Base-by-base conservation (phyloP, 164 flowering plant species). In the Vitis rotundifolia region DNA sequence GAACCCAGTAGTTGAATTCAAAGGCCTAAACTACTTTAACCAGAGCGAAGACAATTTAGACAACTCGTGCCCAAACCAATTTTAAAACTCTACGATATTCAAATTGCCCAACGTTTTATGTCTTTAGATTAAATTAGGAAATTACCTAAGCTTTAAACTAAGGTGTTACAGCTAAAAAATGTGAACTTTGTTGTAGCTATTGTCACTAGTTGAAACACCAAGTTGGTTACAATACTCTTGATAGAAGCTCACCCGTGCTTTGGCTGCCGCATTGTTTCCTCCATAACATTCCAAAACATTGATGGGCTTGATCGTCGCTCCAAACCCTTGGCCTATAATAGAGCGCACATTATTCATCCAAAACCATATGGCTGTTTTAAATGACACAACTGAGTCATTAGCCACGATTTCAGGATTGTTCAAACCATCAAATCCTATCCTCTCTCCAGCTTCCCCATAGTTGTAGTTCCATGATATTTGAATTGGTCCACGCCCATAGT, bases 401-500 rank as follows among this genome's bases (percentile, higher is more conserved):
- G 72, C 72, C 29, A 69, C 72, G 1, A 66, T 69, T 52, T 61
- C 72, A 9, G 69, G 72, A 10, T 53, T 12, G 52, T 69, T 69
- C 31, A 69, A 18, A 1, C 72, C 72, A 28, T 69, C 72, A 49
- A 69, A 69, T 37, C 72, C 72, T 7, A 69, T 49, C 64, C 63
- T 57, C 6, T 55, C 14, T 47, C 76, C 76, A 1, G 76, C 76
- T 0, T 64, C 67, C 2, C 76, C 76, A 63, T 68, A 73, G 72
- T 68, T 68, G 76, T 31, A 73, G 61, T 73, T 73, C 76, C 76
- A 73, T 10, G 76, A 48, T 11, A 73, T 59, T 22, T 73, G 76
- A 11, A 73, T 55, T 2, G 76, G 76, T 15, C 76, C 76, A 7
- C 76, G 80, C 8, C 44, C 44, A 37, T 37, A 22, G 26, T 22